Percentiles rank a stretch among this genome's conserved stretches.
Evolutionary conservation across 2,329 filamentous ascomycete genomes (phyloP).

Genomic region (Fusarium sp.): DNA sequence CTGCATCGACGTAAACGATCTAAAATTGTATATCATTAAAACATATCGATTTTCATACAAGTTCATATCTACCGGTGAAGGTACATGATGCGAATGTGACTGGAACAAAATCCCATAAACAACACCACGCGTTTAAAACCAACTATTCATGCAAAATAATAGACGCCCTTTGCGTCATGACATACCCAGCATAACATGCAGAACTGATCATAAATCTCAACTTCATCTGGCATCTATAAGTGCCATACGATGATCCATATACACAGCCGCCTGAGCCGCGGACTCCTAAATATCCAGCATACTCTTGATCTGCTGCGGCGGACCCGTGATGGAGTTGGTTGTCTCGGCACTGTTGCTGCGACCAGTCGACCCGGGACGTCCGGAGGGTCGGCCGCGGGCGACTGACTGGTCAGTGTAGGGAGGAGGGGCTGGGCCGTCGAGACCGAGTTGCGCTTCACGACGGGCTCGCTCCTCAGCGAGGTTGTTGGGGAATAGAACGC

Average conservation of each 20-base stretch:
- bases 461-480: constrained; percentile 53
- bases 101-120: constrained; percentile 3
- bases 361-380: constrained; percentile 52
- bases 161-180: constrained; percentile 25
- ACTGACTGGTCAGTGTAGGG: constrained; percentile 55
- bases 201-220: constrained; percentile 11
- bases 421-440: constrained; percentile 62
- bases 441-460: constrained; percentile 58
- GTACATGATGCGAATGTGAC: constrained; percentile 4
- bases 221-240: background rate
- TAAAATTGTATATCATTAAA: constrained; percentile 26
- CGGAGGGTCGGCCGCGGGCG: constrained; percentile 44
- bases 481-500: constrained; percentile 65
- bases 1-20: background rate
- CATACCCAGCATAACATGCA: constrained; percentile 24
- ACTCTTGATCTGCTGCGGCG: constrained; percentile 69
- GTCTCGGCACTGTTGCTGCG: constrained; percentile 65
- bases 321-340: constrained; percentile 62
- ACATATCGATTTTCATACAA: constrained; percentile 32
- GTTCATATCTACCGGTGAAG: constrained; percentile 21
- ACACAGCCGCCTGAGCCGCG: background rate
- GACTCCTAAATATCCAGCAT: constrained; percentile 68
- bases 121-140: constrained; percentile 14
- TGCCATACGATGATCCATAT: background rate
- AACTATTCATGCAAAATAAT: constrained; percentile 28